These are phyloP conservation scores for Corchorus olitorius DNA, from an alignment of 345 rosid genomes.

Conservation along the genomic window DNA sequence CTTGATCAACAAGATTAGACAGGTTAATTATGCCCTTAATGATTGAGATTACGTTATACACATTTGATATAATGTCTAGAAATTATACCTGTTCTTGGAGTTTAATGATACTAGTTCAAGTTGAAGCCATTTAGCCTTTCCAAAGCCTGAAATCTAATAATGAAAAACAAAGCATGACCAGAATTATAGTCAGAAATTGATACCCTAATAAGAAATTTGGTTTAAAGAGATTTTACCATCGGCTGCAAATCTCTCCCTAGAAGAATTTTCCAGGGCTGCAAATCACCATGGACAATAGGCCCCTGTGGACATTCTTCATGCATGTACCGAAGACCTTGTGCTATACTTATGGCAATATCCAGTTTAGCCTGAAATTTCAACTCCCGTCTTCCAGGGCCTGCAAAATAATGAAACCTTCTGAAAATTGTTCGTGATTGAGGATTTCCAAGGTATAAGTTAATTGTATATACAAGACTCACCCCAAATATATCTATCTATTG, in stretches of 20 bases:
- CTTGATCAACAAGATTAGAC: constrained; percentile 21
- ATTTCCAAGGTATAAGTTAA: background rate
- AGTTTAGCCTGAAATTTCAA: constrained; percentile 33
- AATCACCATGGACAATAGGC: constrained; percentile 35
- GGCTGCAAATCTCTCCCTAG: constrained; percentile 32
- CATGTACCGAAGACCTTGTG: constrained; percentile 41
- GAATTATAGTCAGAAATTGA: background rate
- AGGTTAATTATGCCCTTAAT: background rate
- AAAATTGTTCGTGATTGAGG: background rate
- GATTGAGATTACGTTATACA: background rate
- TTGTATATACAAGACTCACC: constrained; percentile 22
- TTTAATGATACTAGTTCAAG: constrained; percentile 18
- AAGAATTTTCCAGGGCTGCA: constrained; percentile 33
- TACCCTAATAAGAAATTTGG: background rate
- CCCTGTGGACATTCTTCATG: constrained; percentile 43
- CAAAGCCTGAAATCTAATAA: constrained; percentile 43
- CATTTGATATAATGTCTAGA: background rate
- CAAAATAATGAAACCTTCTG: background rate
- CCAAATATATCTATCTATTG: constrained; percentile 28
- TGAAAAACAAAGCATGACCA: background rate
- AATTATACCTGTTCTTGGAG: constrained; percentile 27
- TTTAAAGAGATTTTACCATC: constrained; percentile 30
- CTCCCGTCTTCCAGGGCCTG: constrained; percentile 18
- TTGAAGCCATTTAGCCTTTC: constrained; percentile 36
- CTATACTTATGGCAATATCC: constrained; percentile 38